These are phyloP conservation scores for Citrullus mucosospermus DNA, from an alignment of 306 rosid species.

Conservation along the genomic window DNA sequence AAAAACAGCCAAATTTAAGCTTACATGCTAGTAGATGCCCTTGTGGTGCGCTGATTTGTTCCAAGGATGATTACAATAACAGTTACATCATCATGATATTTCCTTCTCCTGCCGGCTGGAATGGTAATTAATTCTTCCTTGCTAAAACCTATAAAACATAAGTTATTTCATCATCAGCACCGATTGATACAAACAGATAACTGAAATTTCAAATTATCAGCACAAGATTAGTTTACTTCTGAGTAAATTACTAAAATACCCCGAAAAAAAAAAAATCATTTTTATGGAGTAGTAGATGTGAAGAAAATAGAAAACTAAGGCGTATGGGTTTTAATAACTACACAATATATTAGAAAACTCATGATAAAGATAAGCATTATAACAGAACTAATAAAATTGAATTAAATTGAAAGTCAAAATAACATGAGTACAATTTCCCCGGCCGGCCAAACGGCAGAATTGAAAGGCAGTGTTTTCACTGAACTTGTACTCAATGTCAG, in stretches of 20 bases:
- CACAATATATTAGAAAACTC: not conserved
- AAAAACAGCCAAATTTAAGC: slow-evolving; percentile 10
- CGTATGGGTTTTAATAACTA: not conserved
- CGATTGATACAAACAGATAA: not conserved
- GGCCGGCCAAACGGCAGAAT: not conserved
- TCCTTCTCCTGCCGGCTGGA: slow-evolving; percentile 90
- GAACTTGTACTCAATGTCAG: not conserved
- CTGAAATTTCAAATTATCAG: not conserved
- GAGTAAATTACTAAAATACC: not conserved
- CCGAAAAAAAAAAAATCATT: not conserved
- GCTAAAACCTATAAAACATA: slow-evolving; percentile 54
- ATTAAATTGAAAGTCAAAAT: not conserved
- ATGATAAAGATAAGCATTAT: not conserved
- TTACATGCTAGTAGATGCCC: slow-evolving; percentile 64
- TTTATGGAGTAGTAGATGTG: not conserved
- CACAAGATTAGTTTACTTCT: not conserved
- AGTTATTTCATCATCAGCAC: not conserved
- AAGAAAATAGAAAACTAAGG: not conserved
- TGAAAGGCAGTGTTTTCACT: not conserved
- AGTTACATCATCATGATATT: slow-evolving; percentile 93
- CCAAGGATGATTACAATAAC: slow-evolving; percentile 82
- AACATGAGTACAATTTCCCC: not conserved
- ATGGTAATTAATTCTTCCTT: slow-evolving; percentile 79
- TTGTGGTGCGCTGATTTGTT: slow-evolving; percentile 75
- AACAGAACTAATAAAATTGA: not conserved